phyloP scores from a whole-genome alignment of 1,284 basidiomycete genomes.

The Trichosporon ovoides region DNA sequence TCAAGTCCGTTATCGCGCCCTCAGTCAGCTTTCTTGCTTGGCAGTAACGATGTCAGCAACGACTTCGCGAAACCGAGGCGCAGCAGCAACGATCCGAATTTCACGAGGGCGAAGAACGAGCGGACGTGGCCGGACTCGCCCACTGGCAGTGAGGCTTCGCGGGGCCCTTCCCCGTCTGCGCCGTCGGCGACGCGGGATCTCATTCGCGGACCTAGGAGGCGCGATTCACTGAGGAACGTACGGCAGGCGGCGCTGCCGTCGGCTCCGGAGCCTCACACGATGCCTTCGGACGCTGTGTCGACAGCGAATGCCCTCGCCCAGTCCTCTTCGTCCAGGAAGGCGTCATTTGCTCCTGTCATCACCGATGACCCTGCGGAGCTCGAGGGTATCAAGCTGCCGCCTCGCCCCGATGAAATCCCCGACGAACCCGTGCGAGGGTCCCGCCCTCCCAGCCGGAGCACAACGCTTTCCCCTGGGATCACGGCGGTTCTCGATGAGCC shows the following conservation, averaged over 20 bases:
- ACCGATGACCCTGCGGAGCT: background rate
- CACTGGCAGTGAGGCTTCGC: background rate
- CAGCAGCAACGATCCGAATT: background rate
- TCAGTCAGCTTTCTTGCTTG: background rate
- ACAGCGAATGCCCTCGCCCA: background rate
- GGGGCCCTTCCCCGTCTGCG: background rate
- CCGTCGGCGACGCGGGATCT: background rate
- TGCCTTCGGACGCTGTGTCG: background rate
- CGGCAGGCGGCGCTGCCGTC: background rate
- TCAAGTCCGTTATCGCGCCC: slow-evolving; percentile 1
- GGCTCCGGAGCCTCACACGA: background rate
- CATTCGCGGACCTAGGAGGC: background rate
- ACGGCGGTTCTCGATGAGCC: slow-evolving; percentile 29
- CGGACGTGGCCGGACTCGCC: background rate
- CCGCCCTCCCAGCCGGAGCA: slow-evolving; percentile 10
- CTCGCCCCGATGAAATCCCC: slow-evolving; percentile 39
- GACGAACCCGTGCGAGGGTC: slow-evolving; percentile 14
- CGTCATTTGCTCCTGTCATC: background rate
- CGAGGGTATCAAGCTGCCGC: slow-evolving; percentile 26
- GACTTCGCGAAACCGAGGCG: background rate
- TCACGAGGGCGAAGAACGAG: background rate
- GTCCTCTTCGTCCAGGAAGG: background rate
- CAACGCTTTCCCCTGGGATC: slow-evolving; percentile 10
- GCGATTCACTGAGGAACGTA: background rate
- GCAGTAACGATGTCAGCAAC: background rate